Percentiles rank a stretch among this genome's conserved stretches.
Evolutionary conservation across 805 yeast genomes (phyloP).

Genomic region (Brettanomyces naardenensis): DNA sequence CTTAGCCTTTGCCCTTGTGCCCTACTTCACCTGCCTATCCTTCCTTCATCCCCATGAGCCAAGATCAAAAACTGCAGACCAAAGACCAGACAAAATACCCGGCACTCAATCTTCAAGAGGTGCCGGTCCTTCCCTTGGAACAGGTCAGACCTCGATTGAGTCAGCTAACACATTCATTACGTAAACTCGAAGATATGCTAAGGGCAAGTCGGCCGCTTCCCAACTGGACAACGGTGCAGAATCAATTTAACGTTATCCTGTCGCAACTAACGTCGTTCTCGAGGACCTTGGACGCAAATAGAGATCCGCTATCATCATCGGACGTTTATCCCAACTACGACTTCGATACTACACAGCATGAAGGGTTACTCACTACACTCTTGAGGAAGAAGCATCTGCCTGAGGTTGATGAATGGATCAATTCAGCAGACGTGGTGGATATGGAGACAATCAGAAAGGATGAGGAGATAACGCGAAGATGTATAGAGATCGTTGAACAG

Average conservation of each 20-base stretch:
- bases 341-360: constrained; percentile 82
- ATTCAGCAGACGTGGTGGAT: constrained; percentile 21
- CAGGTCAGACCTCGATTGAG: constrained; percentile 54
- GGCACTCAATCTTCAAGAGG: constrained; percentile 25
- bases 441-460: constrained; percentile 28
- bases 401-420: constrained; percentile 84
- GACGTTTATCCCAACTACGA: constrained; percentile 78
- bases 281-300: constrained; percentile 52
- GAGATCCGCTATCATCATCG: constrained; percentile 51
- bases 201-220: constrained; percentile 30
- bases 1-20: too few relatives aligned
- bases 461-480: constrained; percentile 67
- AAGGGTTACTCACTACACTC: constrained; percentile 74
- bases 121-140: constrained; percentile 57
- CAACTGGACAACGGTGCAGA: constrained; percentile 62
- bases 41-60: too few relatives aligned
- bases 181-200: constrained; percentile 47
- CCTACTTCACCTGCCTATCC: too few relatives aligned
- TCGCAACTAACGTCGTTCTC: constrained; percentile 82
- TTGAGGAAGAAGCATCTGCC: constrained; percentile 84
- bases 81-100: constrained; percentile 7
- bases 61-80: too few relatives aligned
- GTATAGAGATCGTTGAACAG: constrained; percentile 44
- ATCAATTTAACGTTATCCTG: constrained; percentile 74
- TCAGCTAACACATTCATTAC: constrained; percentile 54